Percentiles rank a stretch among this genome's conserved stretches.
These are phyloP conservation scores for Pseudonitzschia multiseries DNA, from an alignment of 108 stramenopile genomes.

Conservation along the genomic window DNA sequence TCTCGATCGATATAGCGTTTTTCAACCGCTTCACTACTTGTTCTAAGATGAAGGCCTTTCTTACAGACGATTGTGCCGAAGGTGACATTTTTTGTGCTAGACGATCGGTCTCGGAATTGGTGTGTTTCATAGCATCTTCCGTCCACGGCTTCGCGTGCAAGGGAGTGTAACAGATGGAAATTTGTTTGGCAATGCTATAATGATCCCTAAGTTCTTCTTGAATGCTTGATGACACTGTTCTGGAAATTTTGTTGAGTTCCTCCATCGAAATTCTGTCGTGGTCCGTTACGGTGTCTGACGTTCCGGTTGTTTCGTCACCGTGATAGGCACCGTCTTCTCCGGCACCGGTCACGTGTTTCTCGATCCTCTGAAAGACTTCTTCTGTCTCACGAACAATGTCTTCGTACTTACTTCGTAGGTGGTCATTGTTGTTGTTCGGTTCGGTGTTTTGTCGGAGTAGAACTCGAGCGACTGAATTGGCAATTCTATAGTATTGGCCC, in stretches of 20 bases:
- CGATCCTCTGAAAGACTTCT: slow-evolving; percentile 18
- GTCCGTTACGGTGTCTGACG: neutral
- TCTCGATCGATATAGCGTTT: slow-evolving; percentile 31
- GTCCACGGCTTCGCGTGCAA: slow-evolving; percentile 33
- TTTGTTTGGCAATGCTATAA: slow-evolving; percentile 17
- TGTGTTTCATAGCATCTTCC: neutral
- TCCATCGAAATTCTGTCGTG: slow-evolving; percentile 13
- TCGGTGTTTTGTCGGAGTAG: neutral
- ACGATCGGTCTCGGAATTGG: neutral
- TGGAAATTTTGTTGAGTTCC: slow-evolving; percentile 17
- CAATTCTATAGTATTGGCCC: slow-evolving; percentile 23
- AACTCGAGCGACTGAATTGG: slow-evolving; percentile 13
- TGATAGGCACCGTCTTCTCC: slow-evolving; percentile 31
- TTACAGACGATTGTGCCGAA: neutral
- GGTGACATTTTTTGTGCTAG: neutral
- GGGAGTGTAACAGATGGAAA: slow-evolving; percentile 37
- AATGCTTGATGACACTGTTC: neutral
- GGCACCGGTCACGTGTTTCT: slow-evolving; percentile 5
- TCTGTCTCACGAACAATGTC: slow-evolving; percentile 9
- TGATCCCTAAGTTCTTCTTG: slow-evolving; percentile 12
- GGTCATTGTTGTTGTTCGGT: neutral
- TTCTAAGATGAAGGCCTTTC: slow-evolving; percentile 24
- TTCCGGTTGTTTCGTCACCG: slow-evolving; percentile 1
- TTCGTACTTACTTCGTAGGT: neutral
- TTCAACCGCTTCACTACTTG: slow-evolving; percentile 26